Conservation (phyloP, 495 filamentous ascomycete species). For the Penicillium samsonianum region DNA sequence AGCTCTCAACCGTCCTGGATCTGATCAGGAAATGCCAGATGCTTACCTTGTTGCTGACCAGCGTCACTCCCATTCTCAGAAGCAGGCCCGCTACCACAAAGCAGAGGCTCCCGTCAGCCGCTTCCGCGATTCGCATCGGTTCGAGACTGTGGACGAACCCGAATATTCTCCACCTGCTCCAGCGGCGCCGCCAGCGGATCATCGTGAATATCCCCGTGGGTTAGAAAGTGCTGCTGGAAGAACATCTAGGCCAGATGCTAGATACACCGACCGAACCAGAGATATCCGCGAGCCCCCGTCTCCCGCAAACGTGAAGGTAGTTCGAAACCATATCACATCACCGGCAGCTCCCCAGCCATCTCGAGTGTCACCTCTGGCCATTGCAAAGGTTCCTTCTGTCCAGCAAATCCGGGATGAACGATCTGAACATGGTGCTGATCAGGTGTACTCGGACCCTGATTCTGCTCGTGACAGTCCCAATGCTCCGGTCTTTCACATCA, state of each 20-base stretch:
- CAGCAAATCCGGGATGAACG: slow-evolving; percentile 34
- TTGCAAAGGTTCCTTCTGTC: slow-evolving; percentile 57
- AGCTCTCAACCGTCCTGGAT: slow-evolving; percentile 45
- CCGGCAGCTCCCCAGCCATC: slow-evolving; percentile 81
- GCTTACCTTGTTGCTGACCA: slow-evolving; percentile 50
- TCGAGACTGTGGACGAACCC: slow-evolving; percentile 45
- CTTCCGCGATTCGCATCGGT: slow-evolving; percentile 24
- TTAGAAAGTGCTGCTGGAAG: slow-evolving; percentile 21
- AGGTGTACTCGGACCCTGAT: slow-evolving; percentile 28
- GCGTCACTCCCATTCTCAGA: slow-evolving; percentile 33
- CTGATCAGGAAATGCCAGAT: slow-evolving; percentile 51
- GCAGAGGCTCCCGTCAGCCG: slow-evolving; percentile 21
- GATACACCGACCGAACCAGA: slow-evolving; percentile 24
- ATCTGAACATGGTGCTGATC: slow-evolving; percentile 27
- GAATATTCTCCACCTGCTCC: slow-evolving; percentile 54
- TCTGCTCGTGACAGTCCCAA: slow-evolving; percentile 42
- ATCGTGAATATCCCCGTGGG: slow-evolving; percentile 29
- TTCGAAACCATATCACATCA: slow-evolving; percentile 64
- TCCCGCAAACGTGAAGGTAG: slow-evolving; percentile 45
- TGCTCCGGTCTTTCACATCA: slow-evolving; percentile 31
- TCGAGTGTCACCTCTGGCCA: slow-evolving; percentile 74
- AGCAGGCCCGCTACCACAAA: slow-evolving; percentile 29
- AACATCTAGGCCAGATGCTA: slow-evolving; percentile 22
- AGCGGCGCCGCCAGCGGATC: slow-evolving; percentile 38
- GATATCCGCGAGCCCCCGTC: slow-evolving; percentile 29